These are phyloP conservation scores for Hsuehochloa calcarea DNA, from an alignment of 176 grass and related monocot species.

Conservation along the genomic window DNA sequence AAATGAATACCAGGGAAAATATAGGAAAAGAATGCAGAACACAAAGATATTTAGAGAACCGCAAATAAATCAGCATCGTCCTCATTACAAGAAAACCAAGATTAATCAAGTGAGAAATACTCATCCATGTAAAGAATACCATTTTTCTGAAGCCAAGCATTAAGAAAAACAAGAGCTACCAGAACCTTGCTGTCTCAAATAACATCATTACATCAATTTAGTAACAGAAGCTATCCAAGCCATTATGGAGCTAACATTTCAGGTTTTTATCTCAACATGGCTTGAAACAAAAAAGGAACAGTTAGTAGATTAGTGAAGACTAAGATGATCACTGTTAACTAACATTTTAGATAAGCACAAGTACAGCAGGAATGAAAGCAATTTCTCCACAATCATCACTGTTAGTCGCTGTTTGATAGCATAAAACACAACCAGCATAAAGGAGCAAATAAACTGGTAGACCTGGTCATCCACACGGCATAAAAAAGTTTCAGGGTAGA, in stretches of 20 bases:
- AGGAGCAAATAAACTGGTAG: neutral
- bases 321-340: neutral
- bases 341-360: neutral
- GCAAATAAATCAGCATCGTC: neutral
- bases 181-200: conserved; percentile 10
- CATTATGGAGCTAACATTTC: neutral
- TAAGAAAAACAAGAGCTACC: neutral
- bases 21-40: neutral
- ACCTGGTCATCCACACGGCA: neutral
- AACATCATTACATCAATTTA: neutral
- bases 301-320: neutral
- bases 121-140: conserved; percentile 4
- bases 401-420: neutral
- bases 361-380: neutral
- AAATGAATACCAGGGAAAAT: neutral
- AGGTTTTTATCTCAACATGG: neutral
- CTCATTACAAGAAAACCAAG: neutral
- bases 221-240: neutral
- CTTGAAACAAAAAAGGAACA: conserved; percentile 8
- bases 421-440: neutral
- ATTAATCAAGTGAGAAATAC: conserved; percentile 5
- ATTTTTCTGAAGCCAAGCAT: neutral
- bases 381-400: neutral
- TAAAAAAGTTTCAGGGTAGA: neutral
- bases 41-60: neutral